Conservation (phyloP, 805 yeast species). For the Spathaspora girioi region DNA sequence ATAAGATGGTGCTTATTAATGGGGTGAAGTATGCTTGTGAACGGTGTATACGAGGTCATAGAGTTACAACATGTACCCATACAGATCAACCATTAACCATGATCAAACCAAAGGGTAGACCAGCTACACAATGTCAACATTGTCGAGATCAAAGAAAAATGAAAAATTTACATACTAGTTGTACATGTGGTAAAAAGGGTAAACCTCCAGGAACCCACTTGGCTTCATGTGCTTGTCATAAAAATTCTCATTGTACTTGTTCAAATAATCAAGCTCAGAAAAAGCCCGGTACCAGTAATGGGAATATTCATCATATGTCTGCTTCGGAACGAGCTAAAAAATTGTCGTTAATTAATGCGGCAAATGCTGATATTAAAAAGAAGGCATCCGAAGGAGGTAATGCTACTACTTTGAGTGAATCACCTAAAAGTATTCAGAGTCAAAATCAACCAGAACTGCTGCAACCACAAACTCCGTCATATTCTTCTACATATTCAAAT, state of each 20-base stretch:
- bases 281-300: slow-evolving; percentile 6
- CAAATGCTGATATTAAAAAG: slow-evolving; percentile 10
- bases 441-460: background rate
- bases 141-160: slow-evolving; percentile 73
- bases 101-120: slow-evolving; percentile 97
- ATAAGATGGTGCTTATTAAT: slow-evolving; percentile 76
- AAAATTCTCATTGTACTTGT: slow-evolving; percentile 40
- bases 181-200: slow-evolving; percentile 64
- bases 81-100: slow-evolving; percentile 84
- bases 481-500: background rate
- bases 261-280: slow-evolving; percentile 16
- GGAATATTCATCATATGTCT: slow-evolving; percentile 12
- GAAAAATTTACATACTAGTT: slow-evolving; percentile 63
- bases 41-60: slow-evolving; percentile 91
- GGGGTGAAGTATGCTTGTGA: slow-evolving; percentile 97
- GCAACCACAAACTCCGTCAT: background rate
- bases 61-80: slow-evolving; percentile 92
- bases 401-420: background rate
- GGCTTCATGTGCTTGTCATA: slow-evolving; percentile 36
- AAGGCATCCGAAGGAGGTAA: background rate
- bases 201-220: slow-evolving; percentile 36
- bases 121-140: slow-evolving; percentile 86
- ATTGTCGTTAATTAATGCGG: slow-evolving; percentile 11
- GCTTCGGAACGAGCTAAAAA: slow-evolving; percentile 13
- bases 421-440: background rate